These are phyloP conservation scores for Ogataea siamensis DNA, from an alignment of 805 yeast genomes.

Conservation along the genomic window DNA sequence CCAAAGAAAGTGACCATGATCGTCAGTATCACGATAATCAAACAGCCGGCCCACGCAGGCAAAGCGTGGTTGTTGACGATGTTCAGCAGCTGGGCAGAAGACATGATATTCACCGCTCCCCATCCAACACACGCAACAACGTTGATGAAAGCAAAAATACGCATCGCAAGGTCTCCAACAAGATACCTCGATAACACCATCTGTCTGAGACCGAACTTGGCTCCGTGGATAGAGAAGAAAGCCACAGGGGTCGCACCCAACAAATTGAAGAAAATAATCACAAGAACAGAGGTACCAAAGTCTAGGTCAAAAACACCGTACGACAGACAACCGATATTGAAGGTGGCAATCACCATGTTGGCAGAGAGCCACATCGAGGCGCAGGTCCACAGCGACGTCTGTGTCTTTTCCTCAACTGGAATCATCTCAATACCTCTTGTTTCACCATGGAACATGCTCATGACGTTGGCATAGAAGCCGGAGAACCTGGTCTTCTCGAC, in stretches of 20 bases:
- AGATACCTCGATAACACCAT: slow-evolving; percentile 78
- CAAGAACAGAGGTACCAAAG: slow-evolving; percentile 68
- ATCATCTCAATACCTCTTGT: slow-evolving; percentile 79
- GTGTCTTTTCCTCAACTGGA: slow-evolving; percentile 74
- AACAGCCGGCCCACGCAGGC: slow-evolving; percentile 91
- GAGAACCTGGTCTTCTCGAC: slow-evolving; percentile 14
- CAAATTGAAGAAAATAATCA: slow-evolving; percentile 68
- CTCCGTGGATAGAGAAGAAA: slow-evolving; percentile 78
- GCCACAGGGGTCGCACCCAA: slow-evolving; percentile 82
- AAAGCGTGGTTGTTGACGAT: slow-evolving; percentile 62
- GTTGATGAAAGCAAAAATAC: slow-evolving; percentile 76
- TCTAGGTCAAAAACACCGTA: slow-evolving; percentile 58
- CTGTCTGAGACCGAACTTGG: slow-evolving; percentile 82
- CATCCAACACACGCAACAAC: slow-evolving; percentile 89
- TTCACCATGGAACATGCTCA: slow-evolving; percentile 44
- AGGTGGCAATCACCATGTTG: slow-evolving; percentile 82
- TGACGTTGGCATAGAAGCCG: slow-evolving; percentile 24
- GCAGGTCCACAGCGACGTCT: slow-evolving; percentile 62
- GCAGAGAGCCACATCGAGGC: slow-evolving; percentile 92
- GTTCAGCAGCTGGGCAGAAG: slow-evolving; percentile 79
- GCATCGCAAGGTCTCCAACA: slow-evolving; percentile 70
- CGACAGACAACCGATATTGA: slow-evolving; percentile 73
- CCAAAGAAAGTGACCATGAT: slow-evolving; percentile 79
- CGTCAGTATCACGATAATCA: slow-evolving; percentile 66
- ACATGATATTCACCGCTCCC: slow-evolving; percentile 91